Evolutionary conservation across 371 early-diverging fungal species (phyloP), one percentile per base, ranked within the genome.

Genomic region (Mortierella polycephala): DNA sequence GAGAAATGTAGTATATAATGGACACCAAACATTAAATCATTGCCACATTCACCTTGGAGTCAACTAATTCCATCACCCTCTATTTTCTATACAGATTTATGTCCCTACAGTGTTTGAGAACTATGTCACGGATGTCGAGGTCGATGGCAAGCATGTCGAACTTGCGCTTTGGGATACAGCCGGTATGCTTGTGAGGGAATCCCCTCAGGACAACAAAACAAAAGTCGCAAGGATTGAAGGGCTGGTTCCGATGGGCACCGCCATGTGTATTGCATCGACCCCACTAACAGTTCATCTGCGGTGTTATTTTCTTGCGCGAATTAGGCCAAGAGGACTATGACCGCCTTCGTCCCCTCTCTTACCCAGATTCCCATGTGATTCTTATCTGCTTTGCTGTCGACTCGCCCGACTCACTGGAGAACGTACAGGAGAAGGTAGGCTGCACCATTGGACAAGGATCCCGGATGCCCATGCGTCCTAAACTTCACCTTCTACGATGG

Each of bases 101-200:
- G 91, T 96, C 57, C 98, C 98, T 57, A 97, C 99, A 55, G 95
- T 98, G 42, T 98, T 98, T 86, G 98, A 99, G 84, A 97, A 96
- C 83, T 95, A 96, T 84, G 96, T 96, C 59, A 93, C 94, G 51
- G 96, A 96, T 81, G 95, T 98, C 66, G 89, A 93, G 67, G 93
- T 97, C 16, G 97, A 98, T 85, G 95, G 94, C 75, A 92, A 90
- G 84, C 89, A 89, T 12, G 94, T 98, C 44, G 96, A 98, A 84
- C 88, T 99, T 41, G 96, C 97, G 41, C 85, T 99, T 50, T 98
- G 99, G 98, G 99, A 99, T 92, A 98, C 99, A 21, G 98, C 99
- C 55, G 97, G 96, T 84, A 91, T 75, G 50, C 56, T 54, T 9
- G 42, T 37, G n/a, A 40, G 40, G 7, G 12, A 21, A 44, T 30